Evolutionary conservation across 2,329 filamentous ascomycete species (phyloP), one percentile per base, ranked within the genome.

Genomic region (Calonectria pseudoreteaudii): DNA sequence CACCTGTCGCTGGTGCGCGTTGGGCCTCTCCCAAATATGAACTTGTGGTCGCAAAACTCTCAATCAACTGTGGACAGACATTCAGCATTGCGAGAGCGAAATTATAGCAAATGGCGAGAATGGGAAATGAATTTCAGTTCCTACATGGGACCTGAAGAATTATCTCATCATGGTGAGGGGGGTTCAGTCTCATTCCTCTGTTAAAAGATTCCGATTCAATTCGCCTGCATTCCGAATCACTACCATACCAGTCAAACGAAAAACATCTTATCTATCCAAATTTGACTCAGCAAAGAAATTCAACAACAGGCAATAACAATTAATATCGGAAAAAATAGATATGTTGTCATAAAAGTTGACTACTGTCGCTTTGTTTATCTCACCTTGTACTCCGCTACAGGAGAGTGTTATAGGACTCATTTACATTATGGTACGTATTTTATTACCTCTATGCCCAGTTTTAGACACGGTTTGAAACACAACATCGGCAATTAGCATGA

Each of bases 1-100:
- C 18, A 4, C 18, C 8, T 4, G 7, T 9, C 18, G 6, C 7
- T n/a, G 8, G 1, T 44, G 16, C 18, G 9, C 5, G 7, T 0
- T n/a, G 41, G 41, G 41, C 16, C 6, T 3, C 18, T 20, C 18
- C 41, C 41, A 44, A 44, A 44, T 44, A 44, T 44, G 18, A 44
- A 44, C 16, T 7, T n/a, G 7, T 44, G 8, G 18, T 44, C 41
- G 10, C 2, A 44, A 18, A 44, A 3, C 16, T n/a, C 18, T 1
- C 9, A 18, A 18, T n/a, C 41, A n/a, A 18, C 9, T 44, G 41
- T 44, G 41, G 41, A 44, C 41, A 44, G 41, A 44, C n/a, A n/a
- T 44, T n/a, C 18, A n/a, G 7, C 18, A 44, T 20, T 44, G 41
- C 6, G 18, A n/a, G 18, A 44, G 18, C 18, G n/a, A 44, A 44